Evolutionary conservation across 169 alveolate genomes (phyloP), one percentile per base, ranked within the genome.

Genomic region (Eimeria acervulina): DNA sequence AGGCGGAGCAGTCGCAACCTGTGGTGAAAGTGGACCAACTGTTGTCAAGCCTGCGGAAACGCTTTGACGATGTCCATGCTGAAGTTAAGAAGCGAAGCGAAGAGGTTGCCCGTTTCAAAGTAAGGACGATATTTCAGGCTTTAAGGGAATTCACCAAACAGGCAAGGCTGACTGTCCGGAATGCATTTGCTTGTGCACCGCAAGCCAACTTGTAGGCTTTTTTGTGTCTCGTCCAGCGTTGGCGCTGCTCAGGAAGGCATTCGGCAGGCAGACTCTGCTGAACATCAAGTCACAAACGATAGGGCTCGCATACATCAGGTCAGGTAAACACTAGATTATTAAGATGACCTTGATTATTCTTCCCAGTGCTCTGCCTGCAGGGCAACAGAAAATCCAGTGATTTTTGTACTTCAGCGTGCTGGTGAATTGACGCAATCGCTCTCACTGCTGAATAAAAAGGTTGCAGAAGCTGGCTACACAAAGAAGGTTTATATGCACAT

Each of bases 181-280:
- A 33, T 23, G 47, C 80, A 31, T 68, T 0, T 31, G n/a, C 42
- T 26, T 10, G 23, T 21, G 59, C 87, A 23, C 55, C 87, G 59
- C 87, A 42, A 42, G 38, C 52, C 59, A 40, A 38, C 10, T 76
- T 7, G 7, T 40, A 40, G 0, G 36, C 28, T 66, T 21, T 47
- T 52, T 84, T 28, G 40, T 51, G 55, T 2, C 40, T 36, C 55
- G 13, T 0, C 52, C 59, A 74, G 55, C 59, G n/a, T 26, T 47
- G 85, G 2, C 89, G 19, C 76, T 51, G 42, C 36, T 47, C 87
- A 93, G 96, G 96, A 93, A n/a, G 94, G 96, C 61, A 93, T 93
- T 40, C 96, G 96, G 36, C 96, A 93, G 59, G 96, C 96, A 28
- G 96, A 93, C 59, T 81, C 94, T 21, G 96, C 96, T 31, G 96